Percentiles rank a stretch among this genome's conserved stretches.
Evolutionary conservation across 768 basidiomycete species (phyloP).

Genomic region (Suillus paluster): DNA sequence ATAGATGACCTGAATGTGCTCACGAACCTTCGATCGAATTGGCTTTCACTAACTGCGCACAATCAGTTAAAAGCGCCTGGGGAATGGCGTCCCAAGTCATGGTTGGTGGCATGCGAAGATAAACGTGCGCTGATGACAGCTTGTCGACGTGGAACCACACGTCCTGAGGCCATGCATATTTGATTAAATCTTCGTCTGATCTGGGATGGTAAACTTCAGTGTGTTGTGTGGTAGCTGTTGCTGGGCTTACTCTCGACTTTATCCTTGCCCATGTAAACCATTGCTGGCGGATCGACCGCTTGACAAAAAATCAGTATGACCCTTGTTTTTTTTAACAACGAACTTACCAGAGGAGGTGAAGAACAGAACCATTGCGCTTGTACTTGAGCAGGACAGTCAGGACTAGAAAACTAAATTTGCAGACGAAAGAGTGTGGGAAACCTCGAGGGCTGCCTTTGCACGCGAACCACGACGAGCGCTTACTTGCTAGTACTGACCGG

Average conservation of each 20-base stretch:
- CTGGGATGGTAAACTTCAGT: constrained; percentile 24
- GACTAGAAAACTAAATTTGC: not conserved
- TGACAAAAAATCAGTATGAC: constrained; percentile 5
- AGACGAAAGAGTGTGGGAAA: not conserved
- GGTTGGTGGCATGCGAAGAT: constrained; percentile 83
- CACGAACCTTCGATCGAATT: constrained; percentile 91
- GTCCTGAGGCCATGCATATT: constrained; percentile 88
- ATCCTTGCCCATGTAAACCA: constrained; percentile 94
- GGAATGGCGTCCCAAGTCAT: constrained; percentile 93
- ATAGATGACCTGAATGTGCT: not conserved
- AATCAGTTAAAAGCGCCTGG: constrained; percentile 74
- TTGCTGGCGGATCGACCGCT: constrained; percentile 68
- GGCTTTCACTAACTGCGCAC: constrained; percentile 95
- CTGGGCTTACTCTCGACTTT: constrained; percentile 85
- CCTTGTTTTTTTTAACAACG: not conserved
- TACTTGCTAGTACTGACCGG: not conserved
- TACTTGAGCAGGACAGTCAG: not conserved
- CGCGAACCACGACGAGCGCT: constrained; percentile 3
- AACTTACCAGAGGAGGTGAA: constrained; percentile 57
- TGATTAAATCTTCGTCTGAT: constrained; percentile 93
- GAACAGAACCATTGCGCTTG: constrained; percentile 54
- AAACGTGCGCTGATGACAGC: constrained; percentile 95
- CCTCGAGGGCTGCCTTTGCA: not conserved
- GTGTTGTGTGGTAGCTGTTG: not conserved
- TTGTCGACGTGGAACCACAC: constrained; percentile 99